Conservation (phyloP, 805 yeast genomes). For the Huiozyma naganishii region DNA sequence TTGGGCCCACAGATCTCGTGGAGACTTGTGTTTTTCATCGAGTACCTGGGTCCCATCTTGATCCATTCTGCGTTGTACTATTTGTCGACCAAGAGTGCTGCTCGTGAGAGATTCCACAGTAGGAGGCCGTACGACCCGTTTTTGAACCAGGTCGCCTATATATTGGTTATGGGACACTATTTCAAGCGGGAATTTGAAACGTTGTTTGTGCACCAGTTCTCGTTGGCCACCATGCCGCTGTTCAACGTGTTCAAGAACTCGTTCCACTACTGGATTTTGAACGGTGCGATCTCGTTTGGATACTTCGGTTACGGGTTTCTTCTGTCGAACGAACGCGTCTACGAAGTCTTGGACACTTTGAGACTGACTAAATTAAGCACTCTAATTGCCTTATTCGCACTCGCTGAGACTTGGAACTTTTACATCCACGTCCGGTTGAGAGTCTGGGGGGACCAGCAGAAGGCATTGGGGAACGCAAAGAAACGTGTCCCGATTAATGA, state of each 20-base stretch:
- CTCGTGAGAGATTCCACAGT: background rate
- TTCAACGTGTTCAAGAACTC: slow-evolving; percentile 81
- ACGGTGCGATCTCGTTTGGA: slow-evolving; percentile 48
- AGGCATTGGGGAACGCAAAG: slow-evolving; percentile 26
- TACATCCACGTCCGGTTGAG: slow-evolving; percentile 60
- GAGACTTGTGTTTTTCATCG: slow-evolving; percentile 81
- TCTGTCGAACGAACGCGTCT: slow-evolving; percentile 10
- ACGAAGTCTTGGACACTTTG: slow-evolving; percentile 9
- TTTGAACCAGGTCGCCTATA: slow-evolving; percentile 26
- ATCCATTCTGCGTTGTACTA: slow-evolving; percentile 64
- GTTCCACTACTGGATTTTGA: slow-evolving; percentile 84
- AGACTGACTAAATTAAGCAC: slow-evolving; percentile 13
- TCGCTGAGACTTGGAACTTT: slow-evolving; percentile 64
- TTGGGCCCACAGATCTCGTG: slow-evolving; percentile 89
- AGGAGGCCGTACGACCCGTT: slow-evolving; percentile 11
- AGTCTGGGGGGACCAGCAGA: slow-evolving; percentile 32
- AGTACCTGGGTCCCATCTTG: slow-evolving; percentile 81
- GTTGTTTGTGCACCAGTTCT: slow-evolving; percentile 70
- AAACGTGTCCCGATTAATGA: slow-evolving; percentile 47
- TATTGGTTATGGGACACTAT: slow-evolving; percentile 61
- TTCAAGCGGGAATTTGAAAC: slow-evolving; percentile 86
- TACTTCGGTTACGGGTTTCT: slow-evolving; percentile 42
- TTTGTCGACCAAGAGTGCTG: slow-evolving; percentile 13
- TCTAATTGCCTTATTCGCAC: slow-evolving; percentile 37
- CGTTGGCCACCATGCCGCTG: slow-evolving; percentile 86